These are phyloP conservation scores for Penicillium olsonii DNA, from an alignment of 2,329 filamentous ascomycete genomes.

Conservation along the genomic window DNA sequence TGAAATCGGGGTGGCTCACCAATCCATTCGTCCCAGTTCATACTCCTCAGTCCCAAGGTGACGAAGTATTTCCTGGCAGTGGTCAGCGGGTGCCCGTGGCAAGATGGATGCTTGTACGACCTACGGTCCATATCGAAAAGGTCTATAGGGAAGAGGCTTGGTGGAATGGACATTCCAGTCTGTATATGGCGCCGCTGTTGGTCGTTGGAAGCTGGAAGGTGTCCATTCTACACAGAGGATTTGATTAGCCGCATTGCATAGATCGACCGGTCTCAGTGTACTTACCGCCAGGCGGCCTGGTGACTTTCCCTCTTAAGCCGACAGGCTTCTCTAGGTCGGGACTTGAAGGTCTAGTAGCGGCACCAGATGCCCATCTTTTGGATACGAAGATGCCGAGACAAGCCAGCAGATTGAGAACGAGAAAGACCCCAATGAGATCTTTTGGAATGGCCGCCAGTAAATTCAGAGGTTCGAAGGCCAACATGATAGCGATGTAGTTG, in stretches of 20 bases:
- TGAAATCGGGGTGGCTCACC: slow-evolving; percentile 26
- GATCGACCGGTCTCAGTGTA: not conserved
- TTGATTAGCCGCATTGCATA: not conserved
- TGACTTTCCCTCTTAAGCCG: slow-evolving; percentile 29
- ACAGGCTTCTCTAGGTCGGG: slow-evolving; percentile 51
- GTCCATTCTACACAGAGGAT: slow-evolving; percentile 51
- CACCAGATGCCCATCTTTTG: slow-evolving; percentile 27
- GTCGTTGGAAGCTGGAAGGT: slow-evolving; percentile 60
- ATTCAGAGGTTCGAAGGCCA: slow-evolving; percentile 1
- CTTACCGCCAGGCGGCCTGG: slow-evolving; percentile 51
- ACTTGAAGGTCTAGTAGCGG: slow-evolving; percentile 25
- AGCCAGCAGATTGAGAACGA: slow-evolving; percentile 26
- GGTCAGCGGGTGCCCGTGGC: not conserved
- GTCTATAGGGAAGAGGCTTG: slow-evolving; percentile 74
- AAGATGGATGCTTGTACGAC: slow-evolving; percentile 16
- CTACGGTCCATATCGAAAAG: slow-evolving; percentile 72
- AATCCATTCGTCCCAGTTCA: slow-evolving; percentile 75
- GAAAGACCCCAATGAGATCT: slow-evolving; percentile 18
- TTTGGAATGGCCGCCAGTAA: slow-evolving; percentile 10
- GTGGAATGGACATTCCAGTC: slow-evolving; percentile 69
- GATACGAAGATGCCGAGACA: slow-evolving; percentile 32
- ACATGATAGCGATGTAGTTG: not conserved
- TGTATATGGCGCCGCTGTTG: slow-evolving; percentile 62
- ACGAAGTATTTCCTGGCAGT: slow-evolving; percentile 63
- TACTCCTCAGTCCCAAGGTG: slow-evolving; percentile 73